Base-by-base conservation (phyloP, 805 yeast species). In the Wickerhamiella domercqiae region DNA sequence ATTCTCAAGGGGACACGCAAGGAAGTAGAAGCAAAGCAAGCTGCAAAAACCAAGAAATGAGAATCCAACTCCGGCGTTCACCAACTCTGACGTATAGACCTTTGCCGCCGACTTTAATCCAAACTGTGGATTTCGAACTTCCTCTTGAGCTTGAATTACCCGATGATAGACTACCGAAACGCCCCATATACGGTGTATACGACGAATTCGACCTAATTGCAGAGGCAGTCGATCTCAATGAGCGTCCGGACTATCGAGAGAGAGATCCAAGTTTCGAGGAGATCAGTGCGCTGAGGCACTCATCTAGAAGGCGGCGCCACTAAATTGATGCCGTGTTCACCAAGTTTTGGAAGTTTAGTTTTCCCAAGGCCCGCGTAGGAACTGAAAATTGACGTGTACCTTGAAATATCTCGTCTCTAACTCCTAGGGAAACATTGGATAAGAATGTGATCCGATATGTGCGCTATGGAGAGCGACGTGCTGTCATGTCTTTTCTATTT, bases 1-100 rank as follows among this genome's bases (percentile, higher is more conserved):
- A 56, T 87, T 29, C 63, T 87, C 46, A 84, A 81, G 57, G 98
- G 98, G 13, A 75, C 90, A 5, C 74, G 96, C 64, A 73, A 93
- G 61, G 73, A 79, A 49, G 41, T 81, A 14, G 94, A 82, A 54
- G 79, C 70, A 70, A 73, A 70, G 55, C 52, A 50, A 34, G 61
- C 66, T 50, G 52, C 57, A 38, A 40, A 38, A 32, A 38, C 35
- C 6, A 18, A 17, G 13, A 32, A 34, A 33, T n/a, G 24, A 21
- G 38, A 19, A 15, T 13, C 32, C 15, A 31, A 35, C 19, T 16
- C 7, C 18, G 18, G 18, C 19, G 21, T 28, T 17, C 6, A 17
- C 7, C 33, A 9, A 5, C 33, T 17, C 33, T 5, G 33, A 7
- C 15, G 14, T 22, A 15, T 26, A n/a, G 6, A 14, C 25, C 22